phyloP scores from a whole-genome alignment of 2,329 filamentous ascomycete species.

The Drechslerella coelobrocha region DNA sequence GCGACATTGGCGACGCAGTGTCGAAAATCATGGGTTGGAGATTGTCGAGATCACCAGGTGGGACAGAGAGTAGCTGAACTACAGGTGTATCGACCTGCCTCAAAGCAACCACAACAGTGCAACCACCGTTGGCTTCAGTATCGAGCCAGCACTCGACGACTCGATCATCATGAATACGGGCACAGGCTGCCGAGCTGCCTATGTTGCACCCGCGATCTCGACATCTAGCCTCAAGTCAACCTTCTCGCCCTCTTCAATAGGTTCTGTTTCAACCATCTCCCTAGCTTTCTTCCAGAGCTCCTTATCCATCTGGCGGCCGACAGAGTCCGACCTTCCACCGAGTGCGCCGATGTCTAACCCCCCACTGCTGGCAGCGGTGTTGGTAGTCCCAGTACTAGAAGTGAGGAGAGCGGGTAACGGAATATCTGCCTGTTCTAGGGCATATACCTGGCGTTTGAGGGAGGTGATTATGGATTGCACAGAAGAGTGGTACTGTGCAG shows the following conservation, averaged over 20 bases:
- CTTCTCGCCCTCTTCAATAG: slow-evolving; percentile 29
- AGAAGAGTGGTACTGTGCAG: slow-evolving; percentile 37
- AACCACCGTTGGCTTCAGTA: too few species aligned
- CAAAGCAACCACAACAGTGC: too few species aligned
- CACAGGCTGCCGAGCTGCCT: neutral
- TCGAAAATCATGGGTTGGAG: too few species aligned
- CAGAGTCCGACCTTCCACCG: slow-evolving; percentile 35
- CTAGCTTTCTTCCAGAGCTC: slow-evolving; percentile 41
- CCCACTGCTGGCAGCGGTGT: slow-evolving; percentile 5
- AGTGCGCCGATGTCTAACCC: slow-evolving; percentile 44
- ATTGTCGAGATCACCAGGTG: too few species aligned
- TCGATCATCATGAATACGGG: neutral
- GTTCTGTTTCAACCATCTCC: slow-evolving; percentile 32
- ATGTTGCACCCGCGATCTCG: slow-evolving; percentile 17
- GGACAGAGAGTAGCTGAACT: too few species aligned
- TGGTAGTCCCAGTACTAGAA: slow-evolving; percentile 21
- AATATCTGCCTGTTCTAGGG: slow-evolving; percentile 46
- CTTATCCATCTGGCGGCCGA: slow-evolving; percentile 43
- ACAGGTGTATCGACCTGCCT: too few species aligned
- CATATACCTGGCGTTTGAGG: slow-evolving; percentile 42
- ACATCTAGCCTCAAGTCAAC: slow-evolving; percentile 41
- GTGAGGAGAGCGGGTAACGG: slow-evolving; percentile 38
- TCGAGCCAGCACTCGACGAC: neutral
- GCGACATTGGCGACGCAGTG: neutral
- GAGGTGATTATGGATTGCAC: slow-evolving; percentile 33